Percentiles rank a stretch among this genome's conserved stretches.
These are phyloP conservation scores for Cryptococcus sp. DNA, from an alignment of 1,284 basidiomycete genomes.

Conservation along the genomic window DNA sequence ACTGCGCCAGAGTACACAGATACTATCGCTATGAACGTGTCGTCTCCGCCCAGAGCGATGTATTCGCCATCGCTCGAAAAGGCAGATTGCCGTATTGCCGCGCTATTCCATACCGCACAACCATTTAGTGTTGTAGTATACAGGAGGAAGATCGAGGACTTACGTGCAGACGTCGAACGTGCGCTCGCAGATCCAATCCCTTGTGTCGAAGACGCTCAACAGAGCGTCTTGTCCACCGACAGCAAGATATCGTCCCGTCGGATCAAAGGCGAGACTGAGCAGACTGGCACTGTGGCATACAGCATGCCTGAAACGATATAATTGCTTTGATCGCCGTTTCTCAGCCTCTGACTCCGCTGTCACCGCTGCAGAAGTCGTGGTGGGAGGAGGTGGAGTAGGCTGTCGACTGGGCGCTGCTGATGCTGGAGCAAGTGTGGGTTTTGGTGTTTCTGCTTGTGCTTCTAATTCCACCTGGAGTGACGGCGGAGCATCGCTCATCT, in stretches of 20 bases:
- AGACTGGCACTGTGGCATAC: slow-evolving; percentile 29
- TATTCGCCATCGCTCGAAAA: slow-evolving; percentile 46
- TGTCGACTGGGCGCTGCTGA: slow-evolving; percentile 15
- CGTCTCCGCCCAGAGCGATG: slow-evolving; percentile 45
- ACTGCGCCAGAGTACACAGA: slow-evolving; percentile 31
- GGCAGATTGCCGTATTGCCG: slow-evolving; percentile 39
- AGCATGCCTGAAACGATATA: slow-evolving; percentile 28
- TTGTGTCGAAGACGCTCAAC: slow-evolving; percentile 36
- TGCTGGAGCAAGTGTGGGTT: slow-evolving; percentile 6
- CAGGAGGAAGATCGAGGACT: slow-evolving; percentile 7
- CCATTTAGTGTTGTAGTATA: background rate
- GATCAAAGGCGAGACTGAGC: slow-evolving; percentile 36
- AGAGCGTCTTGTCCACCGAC: slow-evolving; percentile 46
- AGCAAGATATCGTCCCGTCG: slow-evolving; percentile 37
- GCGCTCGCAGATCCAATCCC: slow-evolving; percentile 40
- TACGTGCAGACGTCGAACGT: slow-evolving; percentile 42
- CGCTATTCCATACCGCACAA: slow-evolving; percentile 16
- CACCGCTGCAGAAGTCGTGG: slow-evolving; percentile 1
- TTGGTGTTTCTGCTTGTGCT: background rate
- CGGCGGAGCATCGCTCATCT: slow-evolving; percentile 47
- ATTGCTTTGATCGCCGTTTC: slow-evolving; percentile 27
- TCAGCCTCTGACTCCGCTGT: slow-evolving; percentile 15
- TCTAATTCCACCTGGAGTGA: background rate
- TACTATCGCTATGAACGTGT: slow-evolving; percentile 36
- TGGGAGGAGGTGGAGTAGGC: slow-evolving; percentile 12